These are phyloP conservation scores for Pythium dissotocum DNA, from an alignment of 352 stramenopile genomes.

Conservation along the genomic window DNA sequence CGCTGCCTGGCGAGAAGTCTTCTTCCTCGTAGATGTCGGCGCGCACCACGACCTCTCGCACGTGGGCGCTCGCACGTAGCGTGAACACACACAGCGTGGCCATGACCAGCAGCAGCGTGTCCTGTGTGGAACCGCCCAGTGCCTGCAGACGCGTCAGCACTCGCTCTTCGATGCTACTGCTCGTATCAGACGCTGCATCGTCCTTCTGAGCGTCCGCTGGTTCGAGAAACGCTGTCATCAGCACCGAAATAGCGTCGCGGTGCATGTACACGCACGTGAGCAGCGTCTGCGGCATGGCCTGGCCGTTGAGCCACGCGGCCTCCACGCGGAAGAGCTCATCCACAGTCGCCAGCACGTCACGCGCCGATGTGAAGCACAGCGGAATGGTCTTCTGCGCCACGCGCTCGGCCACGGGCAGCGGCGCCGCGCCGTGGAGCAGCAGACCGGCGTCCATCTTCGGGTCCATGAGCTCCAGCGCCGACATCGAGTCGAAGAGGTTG, in stretches of 20 bases:
- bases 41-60: slow-evolving; percentile 84
- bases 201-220: background rate
- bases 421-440: slow-evolving; percentile 56
- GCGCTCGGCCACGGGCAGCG: slow-evolving; percentile 55
- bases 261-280: slow-evolving; percentile 91
- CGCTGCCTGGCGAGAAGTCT: slow-evolving; percentile 86
- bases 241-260: slow-evolving; percentile 63
- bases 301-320: slow-evolving; percentile 80
- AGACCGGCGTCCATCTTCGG: slow-evolving; percentile 94
- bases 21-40: slow-evolving; percentile 97
- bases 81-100: slow-evolving; percentile 61
- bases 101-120: slow-evolving; percentile 77
- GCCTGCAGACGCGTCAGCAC: slow-evolving; percentile 30
- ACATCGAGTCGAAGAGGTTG: slow-evolving; percentile 94
- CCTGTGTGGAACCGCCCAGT: slow-evolving; percentile 27
- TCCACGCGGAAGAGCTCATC: slow-evolving; percentile 78
- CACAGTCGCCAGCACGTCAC: slow-evolving; percentile 73
- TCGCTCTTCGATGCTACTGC: slow-evolving; percentile 25
- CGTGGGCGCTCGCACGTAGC: slow-evolving; percentile 75
- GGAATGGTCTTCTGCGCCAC: slow-evolving; percentile 40
- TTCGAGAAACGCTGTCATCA: slow-evolving; percentile 48
- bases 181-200: slow-evolving; percentile 17
- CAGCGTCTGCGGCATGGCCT: slow-evolving; percentile 86
- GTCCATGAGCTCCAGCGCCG: slow-evolving; percentile 93
- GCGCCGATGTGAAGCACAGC: slow-evolving; percentile 64